Evolutionary conservation across 768 basidiomycete genomes (phyloP).

Genomic region (Hysterangium stoloniferum): DNA sequence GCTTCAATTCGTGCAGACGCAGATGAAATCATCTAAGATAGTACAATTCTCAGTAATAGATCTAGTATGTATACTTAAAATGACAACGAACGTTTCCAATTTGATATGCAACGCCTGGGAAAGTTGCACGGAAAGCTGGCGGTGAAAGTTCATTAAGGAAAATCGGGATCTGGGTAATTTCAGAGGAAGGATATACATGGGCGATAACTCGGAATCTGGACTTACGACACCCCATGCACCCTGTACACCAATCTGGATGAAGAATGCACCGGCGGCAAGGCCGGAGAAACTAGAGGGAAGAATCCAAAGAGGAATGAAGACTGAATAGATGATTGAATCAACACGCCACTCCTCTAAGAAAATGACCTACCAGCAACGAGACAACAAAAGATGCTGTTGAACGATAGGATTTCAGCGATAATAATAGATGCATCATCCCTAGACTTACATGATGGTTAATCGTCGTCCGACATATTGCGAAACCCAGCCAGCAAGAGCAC

Average conservation of each 20-base stretch:
- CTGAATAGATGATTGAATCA: slow-evolving; percentile 19
- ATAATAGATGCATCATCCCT: no score
- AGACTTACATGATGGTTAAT: slow-evolving; percentile 58
- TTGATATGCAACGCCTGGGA: slow-evolving; percentile 82
- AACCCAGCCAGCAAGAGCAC: slow-evolving; percentile 59
- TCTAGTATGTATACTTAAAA: no score
- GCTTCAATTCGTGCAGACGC: slow-evolving; percentile 80
- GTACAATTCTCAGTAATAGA: background rate
- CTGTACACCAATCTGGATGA: slow-evolving; percentile 80
- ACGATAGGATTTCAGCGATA: slow-evolving; percentile 9
- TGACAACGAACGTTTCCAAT: slow-evolving; percentile 48
- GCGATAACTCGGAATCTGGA: no score
- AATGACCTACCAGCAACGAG: slow-evolving; percentile 41
- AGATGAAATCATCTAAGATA: slow-evolving; percentile 53
- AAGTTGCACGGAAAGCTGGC: slow-evolving; percentile 81
- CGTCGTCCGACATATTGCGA: slow-evolving; percentile 78
- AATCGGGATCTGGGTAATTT: slow-evolving; percentile 57
- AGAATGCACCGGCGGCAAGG: slow-evolving; percentile 81
- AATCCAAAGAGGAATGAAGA: slow-evolving; percentile 78
- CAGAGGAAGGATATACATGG: no score
- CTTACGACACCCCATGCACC: slow-evolving; percentile 85
- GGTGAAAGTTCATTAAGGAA: slow-evolving; percentile 80
- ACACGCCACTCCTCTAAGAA: no score
- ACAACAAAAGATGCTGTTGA: slow-evolving; percentile 43
- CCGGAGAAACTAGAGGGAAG: slow-evolving; percentile 59